phyloP scores from a whole-genome alignment of 129 eudicot genomes.

The Flaveria bidentis region DNA sequence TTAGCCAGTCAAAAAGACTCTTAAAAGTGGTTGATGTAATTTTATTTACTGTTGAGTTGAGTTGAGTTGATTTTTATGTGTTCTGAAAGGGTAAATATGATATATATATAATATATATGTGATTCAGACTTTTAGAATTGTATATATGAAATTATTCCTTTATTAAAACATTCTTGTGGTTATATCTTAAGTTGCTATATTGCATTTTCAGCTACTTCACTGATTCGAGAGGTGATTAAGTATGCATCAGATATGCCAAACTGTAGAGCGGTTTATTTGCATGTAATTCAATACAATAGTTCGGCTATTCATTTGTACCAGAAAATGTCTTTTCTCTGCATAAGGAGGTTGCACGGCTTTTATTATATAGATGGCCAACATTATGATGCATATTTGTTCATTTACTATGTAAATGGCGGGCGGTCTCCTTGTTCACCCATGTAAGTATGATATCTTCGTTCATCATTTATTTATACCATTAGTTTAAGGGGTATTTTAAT shows the following conservation, averaged over 20 bases:
- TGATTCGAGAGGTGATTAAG: slow-evolving; percentile 73
- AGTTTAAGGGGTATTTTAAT: too few relatives aligned
- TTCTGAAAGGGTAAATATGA: neutral
- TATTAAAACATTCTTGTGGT: neutral
- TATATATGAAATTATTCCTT: neutral
- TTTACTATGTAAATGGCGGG: slow-evolving; percentile 86
- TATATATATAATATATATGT: too few relatives aligned
- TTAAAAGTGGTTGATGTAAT: too few relatives aligned
- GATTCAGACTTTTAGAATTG: too few relatives aligned
- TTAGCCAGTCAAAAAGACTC: too few relatives aligned
- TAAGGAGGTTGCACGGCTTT: slow-evolving; percentile 64
- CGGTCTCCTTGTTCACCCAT: slow-evolving; percentile 92
- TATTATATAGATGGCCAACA: slow-evolving; percentile 75
- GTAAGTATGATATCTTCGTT: slow-evolving; percentile 55
- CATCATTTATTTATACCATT: neutral
- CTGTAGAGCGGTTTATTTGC: slow-evolving; percentile 84
- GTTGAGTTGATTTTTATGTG: neutral
- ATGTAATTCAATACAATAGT: slow-evolving; percentile 87
- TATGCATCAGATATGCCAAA: slow-evolving; percentile 64
- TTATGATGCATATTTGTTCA: slow-evolving; percentile 85
- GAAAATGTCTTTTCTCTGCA: slow-evolving; percentile 85
- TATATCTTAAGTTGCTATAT: slow-evolving; percentile 16
- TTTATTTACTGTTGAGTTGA: too few relatives aligned
- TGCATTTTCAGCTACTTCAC: slow-evolving; percentile 73
- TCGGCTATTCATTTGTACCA: slow-evolving; percentile 89